Base-by-base conservation (phyloP, 1,284 basidiomycete species). In the Malassezia equina region DNA sequence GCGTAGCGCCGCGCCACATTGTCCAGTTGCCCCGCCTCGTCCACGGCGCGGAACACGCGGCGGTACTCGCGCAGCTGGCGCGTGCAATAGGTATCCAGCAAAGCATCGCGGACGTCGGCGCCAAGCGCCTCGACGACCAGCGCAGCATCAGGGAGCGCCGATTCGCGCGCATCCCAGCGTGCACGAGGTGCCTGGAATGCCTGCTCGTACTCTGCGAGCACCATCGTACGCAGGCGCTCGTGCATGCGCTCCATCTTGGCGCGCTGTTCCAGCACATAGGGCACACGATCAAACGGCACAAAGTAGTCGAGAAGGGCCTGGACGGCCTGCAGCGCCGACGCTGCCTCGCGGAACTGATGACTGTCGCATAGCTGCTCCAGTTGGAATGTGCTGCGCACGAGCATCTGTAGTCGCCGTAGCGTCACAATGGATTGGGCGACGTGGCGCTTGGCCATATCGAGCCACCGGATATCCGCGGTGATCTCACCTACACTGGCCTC, bases 61-160 rank as follows among this genome's bases (percentile, higher is more conserved):
- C 91, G 84, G 72, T 99, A 99, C 75, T 98, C 94, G 69, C 90
- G 88, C 28, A 99, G 80, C 72, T 95, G 88, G 9, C 91, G 80
- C 11, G 85, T 83, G 40, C 88, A 84, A 71, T 95, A 96, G 58
- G 90, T 85, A 51, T 93, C 88, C 21, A 98, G 80, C 48, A 95
- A 81, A 49, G 86, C 83, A 32, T 77, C 76, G 41, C 59, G 59
- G 15, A 66, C 65, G n/a, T 71, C 65, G 11, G 53, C 19, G 3
- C 71, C 71, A 24, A 72, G 61, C 12, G 71, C 69, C 29, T 72
- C 71, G 44, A 72, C 61, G 27, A 65, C 66, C 8, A 71, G 61
- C 1, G 67, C 65, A 0, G 68, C 69, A n/a, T 71, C 68, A 4
- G 69, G 60, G 31, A 73, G 44, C 33, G 45, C 52, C 2, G 65